Conservation (phyloP, 139 green algal genomes). For the Tetraselmis chui region DNA sequence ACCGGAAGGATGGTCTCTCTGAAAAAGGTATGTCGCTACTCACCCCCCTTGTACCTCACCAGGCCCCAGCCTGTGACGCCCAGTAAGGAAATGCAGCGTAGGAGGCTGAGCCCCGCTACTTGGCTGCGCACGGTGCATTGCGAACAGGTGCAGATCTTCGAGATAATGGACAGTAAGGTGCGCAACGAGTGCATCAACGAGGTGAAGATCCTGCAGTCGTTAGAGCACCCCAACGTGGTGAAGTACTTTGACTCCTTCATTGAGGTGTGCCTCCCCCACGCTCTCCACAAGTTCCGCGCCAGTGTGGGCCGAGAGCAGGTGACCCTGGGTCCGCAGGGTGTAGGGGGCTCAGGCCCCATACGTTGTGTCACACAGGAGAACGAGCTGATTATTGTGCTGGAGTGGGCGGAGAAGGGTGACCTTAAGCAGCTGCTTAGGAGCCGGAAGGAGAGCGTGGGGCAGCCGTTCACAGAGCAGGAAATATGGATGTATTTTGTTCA, state of each 20-base stretch:
- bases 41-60: not conserved
- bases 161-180: conserved; percentile 47
- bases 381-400: conserved; percentile 49
- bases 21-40: conserved; percentile 23
- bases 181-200: conserved; percentile 40
- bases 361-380: conserved; percentile 23
- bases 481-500: conserved; percentile 28
- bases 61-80: not conserved
- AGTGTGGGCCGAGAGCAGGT: not conserved
- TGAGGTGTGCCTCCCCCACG: conserved; percentile 4
- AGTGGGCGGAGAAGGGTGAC: conserved; percentile 49
- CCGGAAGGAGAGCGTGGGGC: not conserved
- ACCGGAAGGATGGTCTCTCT: conserved; percentile 28
- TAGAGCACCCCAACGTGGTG: conserved; percentile 45
- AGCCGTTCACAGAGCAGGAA: conserved; percentile 22
- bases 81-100: not conserved
- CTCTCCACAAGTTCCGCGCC: not conserved
- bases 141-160: conserved; percentile 43
- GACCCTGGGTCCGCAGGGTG: not conserved
- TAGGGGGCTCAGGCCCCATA: too few species aligned
- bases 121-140: too few species aligned
- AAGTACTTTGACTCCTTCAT: conserved; percentile 42
- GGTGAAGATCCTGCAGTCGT: conserved; percentile 42
- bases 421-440: conserved; percentile 27
- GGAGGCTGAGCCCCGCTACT: not conserved